Evolutionary conservation across 148 eudicot species (phyloP), one percentile per base, ranked within the genome.

Genomic region (Vaccinium corymbosum): DNA sequence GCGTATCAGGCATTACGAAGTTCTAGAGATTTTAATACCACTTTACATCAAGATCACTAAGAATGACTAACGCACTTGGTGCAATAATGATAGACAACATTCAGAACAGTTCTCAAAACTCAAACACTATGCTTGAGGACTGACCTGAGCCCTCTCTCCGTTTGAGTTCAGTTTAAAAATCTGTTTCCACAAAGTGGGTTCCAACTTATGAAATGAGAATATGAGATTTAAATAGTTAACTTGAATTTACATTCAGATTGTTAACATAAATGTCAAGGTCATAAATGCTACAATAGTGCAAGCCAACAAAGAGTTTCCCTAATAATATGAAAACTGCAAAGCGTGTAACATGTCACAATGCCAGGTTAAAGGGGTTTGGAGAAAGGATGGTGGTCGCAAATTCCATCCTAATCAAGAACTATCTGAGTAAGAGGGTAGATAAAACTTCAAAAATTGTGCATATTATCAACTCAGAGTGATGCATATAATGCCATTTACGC

Each of bases 1-100:
- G 77, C 70, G 82, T 50, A 83, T 32, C 17, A 72, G 80, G 62
- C 81, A 86, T 79, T 80, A 72, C 56, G 66, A 27, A 55, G 83
- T 25, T 61, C 76, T 17, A 66, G 48, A 82, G 52, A 81, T 83
- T 25, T 55, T 32, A 38, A 80, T 49, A 25, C 29, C 51, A 73
- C 1, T 15, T 80, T 80, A 20, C 57, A 0, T 27, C 22, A 64
- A 1, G n/a, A 42, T 14, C 25, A 29, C n/a, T 62, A 6, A 81
- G 12, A 49, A 61, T 5, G 56, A 81, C 66, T 22, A 55, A 81
- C 62, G 56, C 27, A 16, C 82, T 68, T 19, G 61, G 80, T 52
- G 19, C 59, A 78, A 25, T 13, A 78, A 6, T 52, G 59, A 50
- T 78, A 22, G 20, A 52, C 12, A 25, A 78, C 32, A 51, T 52